Percentiles rank a stretch among this genome's conserved stretches.
Evolutionary conservation across 2,329 filamentous ascomycete species (phyloP).

Genomic region (Venturia oleaginea): DNA sequence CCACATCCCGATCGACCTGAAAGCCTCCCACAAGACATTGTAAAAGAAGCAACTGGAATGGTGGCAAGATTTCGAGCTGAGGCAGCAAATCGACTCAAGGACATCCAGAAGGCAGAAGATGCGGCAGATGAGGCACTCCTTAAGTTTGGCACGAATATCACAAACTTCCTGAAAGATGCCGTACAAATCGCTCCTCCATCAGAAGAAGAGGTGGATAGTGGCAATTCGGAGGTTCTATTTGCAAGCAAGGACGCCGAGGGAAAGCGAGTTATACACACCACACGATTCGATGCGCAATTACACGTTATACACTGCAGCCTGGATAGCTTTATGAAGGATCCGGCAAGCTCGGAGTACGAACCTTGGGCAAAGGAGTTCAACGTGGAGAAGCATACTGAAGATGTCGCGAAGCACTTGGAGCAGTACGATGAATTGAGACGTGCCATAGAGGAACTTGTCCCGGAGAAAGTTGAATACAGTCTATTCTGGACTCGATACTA

Average conservation of each 20-base stretch:
- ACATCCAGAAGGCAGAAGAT: constrained; percentile 86
- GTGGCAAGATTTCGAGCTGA: constrained; percentile 68
- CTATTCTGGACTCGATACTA: constrained; percentile 95
- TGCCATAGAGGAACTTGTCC: constrained; percentile 95
- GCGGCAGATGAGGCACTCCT: constrained; percentile 91
- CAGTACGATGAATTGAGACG: constrained; percentile 75
- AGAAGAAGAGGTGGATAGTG: constrained; percentile 33
- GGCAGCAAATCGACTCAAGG: constrained; percentile 74
- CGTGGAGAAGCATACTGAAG: constrained; percentile 72
- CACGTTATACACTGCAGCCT: constrained; percentile 86
- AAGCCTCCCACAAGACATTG: constrained; percentile 40
- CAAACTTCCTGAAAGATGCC: constrained; percentile 83
- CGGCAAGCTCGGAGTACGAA: constrained; percentile 63
- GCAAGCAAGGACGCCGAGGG: constrained; percentile 85
- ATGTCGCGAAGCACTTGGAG: constrained; percentile 72
- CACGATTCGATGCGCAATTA: constrained; percentile 87
- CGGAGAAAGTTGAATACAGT: constrained; percentile 77
- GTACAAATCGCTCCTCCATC: constrained; percentile 75
- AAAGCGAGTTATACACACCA: constrained; percentile 90
- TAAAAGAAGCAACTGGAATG: constrained; percentile 53
- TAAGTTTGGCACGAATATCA: constrained; percentile 81
- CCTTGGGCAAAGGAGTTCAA: constrained; percentile 67
- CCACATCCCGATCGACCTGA: constrained; percentile 33
- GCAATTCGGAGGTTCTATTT: constrained; percentile 57
- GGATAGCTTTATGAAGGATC: constrained; percentile 77